Evolutionary conservation across 306 rosid species (phyloP).

Genomic region (Leucaena leucocephala): DNA sequence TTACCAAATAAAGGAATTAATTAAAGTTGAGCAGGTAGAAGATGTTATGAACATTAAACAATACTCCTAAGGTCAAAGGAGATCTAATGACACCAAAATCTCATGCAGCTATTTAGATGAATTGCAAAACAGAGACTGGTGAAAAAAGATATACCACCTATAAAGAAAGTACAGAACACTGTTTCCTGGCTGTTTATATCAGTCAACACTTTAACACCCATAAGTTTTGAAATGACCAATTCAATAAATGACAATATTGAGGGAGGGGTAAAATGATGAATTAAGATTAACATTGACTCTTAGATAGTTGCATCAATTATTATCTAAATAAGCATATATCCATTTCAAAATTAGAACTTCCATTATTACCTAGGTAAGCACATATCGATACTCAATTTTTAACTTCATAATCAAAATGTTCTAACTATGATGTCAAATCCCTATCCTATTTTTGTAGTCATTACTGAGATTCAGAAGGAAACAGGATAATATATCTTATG

Average conservation of each 20-base stretch:
- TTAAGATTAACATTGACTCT: background rate
- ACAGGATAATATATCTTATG: background rate
- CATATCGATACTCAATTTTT: background rate
- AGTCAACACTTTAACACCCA: conserved; percentile 5
- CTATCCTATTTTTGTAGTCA: background rate
- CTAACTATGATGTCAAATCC: background rate
- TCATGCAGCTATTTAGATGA: background rate
- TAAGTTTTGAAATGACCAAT: background rate
- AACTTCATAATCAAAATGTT: background rate
- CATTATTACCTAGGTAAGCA: background rate
- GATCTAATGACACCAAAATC: conserved; percentile 19
- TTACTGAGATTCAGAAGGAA: background rate
- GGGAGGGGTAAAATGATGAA: background rate
- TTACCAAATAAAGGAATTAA: background rate
- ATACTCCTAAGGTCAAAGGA: conserved; percentile 16
- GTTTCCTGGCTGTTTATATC: background rate
- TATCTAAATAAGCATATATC: background rate
- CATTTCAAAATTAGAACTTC: background rate
- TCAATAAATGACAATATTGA: background rate
- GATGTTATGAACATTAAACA: conserved; percentile 23
- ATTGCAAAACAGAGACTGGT: conserved; percentile 15
- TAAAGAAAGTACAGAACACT: conserved; percentile 6
- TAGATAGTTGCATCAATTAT: background rate
- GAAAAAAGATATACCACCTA: conserved; percentile 20
- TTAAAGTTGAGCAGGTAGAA: background rate